Base-by-base conservation (phyloP, 129 eudicot species). In the Heracleum sosnowskyi region DNA sequence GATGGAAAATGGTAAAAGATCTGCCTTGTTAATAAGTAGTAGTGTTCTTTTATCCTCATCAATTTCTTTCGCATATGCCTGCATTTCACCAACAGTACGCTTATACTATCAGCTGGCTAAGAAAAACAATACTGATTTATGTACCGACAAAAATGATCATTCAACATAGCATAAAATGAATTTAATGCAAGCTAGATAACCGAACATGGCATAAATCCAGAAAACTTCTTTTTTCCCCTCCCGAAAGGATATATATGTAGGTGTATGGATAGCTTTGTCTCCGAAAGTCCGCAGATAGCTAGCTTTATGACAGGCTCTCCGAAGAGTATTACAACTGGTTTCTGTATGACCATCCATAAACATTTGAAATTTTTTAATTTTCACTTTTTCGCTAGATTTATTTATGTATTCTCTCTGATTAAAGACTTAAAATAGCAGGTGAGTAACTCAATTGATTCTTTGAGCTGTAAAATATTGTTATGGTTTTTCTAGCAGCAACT, bases 1-100 rank as follows among this genome's bases (percentile, higher is more conserved):
- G 44, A 95, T 86, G 20, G 92, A 78, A 76, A 76, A 36, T 53
- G 97, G 98, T 57, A 95, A 83, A 81, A 95, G 97, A 82, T 91
- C 98, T 13, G 98, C 98, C 89, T 94, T 94, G 88, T 94, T 94
- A 60, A 95, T 85, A 57, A 95, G 90, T 37, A 95, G 98, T 83
- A 95, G 11, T 60, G 97, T 95, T 84, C 84, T 87, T 76, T 91
- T 95, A 88, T 91, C 89, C 83, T 90, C 92, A 66, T 95, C 94
- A 36, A 90, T 73, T 82, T 95, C 98, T 85, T 83, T 85, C 34
- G 93, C 98, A 83, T 90, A 95, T 80, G 86, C 96, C 98, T 95
- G 85, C 81, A 88, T n/a, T 88, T 84, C 80, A 78, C 31, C 63
- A 78, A 76, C 40, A 37, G 60, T 29, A 31, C 15, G 42, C 40